A percentile compares a stretch with the other conserved stretches of the same genome.
Evolutionary conservation across 305 asterid genomes (phyloP).

Genomic region (Solanum hybrid): DNA sequence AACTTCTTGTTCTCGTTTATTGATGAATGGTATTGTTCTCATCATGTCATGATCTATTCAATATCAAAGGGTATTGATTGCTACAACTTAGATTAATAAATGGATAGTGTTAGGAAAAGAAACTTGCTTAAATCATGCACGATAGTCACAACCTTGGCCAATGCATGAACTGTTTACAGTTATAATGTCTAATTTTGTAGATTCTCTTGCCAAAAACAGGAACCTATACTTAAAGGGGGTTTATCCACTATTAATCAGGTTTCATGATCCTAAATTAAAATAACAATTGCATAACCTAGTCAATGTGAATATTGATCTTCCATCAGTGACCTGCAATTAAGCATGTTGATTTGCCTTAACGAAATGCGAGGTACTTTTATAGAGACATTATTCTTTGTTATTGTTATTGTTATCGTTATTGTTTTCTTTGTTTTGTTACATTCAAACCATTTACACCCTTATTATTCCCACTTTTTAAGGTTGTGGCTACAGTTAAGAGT

Average conservation of each 20-base stretch:
- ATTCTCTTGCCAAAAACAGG: not conserved
- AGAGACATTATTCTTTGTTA: not conserved
- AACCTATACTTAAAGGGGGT: not conserved
- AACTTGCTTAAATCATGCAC: not conserved
- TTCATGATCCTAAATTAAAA: not conserved
- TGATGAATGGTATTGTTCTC: not conserved
- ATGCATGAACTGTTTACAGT: not conserved
- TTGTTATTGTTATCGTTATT: not conserved
- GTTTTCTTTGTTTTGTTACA: not conserved
- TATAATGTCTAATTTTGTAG: not conserved
- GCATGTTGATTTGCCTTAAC: not conserved
- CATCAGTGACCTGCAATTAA: not conserved
- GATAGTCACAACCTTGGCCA: not conserved
- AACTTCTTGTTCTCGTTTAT: not conserved
- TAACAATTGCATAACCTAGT: not conserved
- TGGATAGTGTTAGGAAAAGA: not conserved
- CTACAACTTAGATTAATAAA: not conserved
- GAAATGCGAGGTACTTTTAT: not conserved
- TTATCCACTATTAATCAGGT: not conserved
- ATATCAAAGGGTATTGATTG: not conserved
- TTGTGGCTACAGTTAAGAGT: not conserved
- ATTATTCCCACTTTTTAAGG: not conserved
- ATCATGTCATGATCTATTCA: not conserved
- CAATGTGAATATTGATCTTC: not conserved
- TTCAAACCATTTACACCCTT: not conserved